These are phyloP conservation scores for Trifolium dubium DNA, from an alignment of 306 rosid species.

Conservation along the genomic window DNA sequence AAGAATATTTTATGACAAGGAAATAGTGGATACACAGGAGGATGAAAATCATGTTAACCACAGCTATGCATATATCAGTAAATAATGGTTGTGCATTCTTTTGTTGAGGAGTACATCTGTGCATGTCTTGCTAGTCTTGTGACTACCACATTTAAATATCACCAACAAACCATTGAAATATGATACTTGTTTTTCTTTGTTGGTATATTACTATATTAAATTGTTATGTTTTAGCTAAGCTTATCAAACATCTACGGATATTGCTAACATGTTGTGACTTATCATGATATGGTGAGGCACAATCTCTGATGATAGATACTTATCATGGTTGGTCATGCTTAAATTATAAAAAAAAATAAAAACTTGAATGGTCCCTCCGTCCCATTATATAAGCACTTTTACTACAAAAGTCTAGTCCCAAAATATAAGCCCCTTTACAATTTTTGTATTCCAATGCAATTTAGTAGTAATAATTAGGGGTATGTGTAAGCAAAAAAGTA, in stretches of 20 bases:
- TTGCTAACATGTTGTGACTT: conserved; percentile 23
- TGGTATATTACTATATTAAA: background rate
- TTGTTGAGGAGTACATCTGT: conserved; percentile 18
- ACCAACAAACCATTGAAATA: conserved; percentile 10
- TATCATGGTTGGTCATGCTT: conserved; percentile 8
- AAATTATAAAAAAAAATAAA: conserved; percentile 30
- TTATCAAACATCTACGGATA: conserved; percentile 10
- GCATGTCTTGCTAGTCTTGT: conserved; percentile 11
- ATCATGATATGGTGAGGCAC: conserved; percentile 33
- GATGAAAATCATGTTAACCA: conserved; percentile 10
- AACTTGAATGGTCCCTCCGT: conserved; percentile 6
- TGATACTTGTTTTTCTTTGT: conserved; percentile 3
- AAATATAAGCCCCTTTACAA: too few species aligned
- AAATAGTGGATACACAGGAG: background rate
- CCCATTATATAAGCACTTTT: too few species aligned
- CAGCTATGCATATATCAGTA: conserved; percentile 1
- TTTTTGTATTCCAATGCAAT: too few species aligned
- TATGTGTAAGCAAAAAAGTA: too few species aligned
- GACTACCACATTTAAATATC: conserved; percentile 5
- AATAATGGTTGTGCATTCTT: background rate
- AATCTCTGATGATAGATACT: background rate
- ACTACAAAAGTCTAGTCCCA: too few species aligned
- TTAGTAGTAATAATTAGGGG: too few species aligned
- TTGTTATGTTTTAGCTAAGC: conserved; percentile 13
- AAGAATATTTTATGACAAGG: background rate